Conservation (phyloP, 2,329 filamentous ascomycete species). For the Cercospora zeina region DNA sequence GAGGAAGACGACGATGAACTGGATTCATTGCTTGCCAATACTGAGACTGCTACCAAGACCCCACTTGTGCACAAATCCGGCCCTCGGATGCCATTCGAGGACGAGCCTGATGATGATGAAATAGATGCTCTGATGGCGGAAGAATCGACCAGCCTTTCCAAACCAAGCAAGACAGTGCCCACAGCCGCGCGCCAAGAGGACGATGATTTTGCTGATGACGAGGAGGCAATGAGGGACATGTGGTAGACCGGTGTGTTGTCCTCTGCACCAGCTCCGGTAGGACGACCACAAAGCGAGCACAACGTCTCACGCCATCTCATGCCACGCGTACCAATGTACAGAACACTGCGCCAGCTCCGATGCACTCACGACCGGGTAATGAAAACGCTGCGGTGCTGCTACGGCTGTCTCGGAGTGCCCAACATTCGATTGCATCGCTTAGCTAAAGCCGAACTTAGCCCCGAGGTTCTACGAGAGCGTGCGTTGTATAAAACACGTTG, state of each 20-base stretch:
- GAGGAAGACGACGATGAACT: slow-evolving; percentile 27
- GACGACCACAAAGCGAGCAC: background rate
- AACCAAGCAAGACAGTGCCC: background rate
- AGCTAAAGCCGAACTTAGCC: slow-evolving; percentile 1
- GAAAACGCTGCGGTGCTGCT: background rate
- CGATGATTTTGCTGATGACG: slow-evolving; percentile 60
- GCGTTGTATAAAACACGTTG: slow-evolving; percentile 23
- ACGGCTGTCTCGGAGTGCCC: background rate
- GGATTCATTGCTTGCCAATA: slow-evolving; percentile 11
- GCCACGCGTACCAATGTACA: background rate
- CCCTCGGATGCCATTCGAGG: slow-evolving; percentile 21
- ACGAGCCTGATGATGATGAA: slow-evolving; percentile 39
- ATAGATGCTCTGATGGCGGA: slow-evolving; percentile 58
- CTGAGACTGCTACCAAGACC: background rate
- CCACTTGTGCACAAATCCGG: slow-evolving; percentile 26
- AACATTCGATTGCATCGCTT: background rate
- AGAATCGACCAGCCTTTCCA: slow-evolving; percentile 35
- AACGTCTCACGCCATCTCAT: background rate
- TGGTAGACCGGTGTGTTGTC: slow-evolving; percentile 10
- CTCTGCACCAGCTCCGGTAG: background rate
- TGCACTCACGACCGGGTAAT: background rate
- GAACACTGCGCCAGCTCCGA: background rate
- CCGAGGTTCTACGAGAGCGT: slow-evolving; percentile 13
- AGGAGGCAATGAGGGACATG: slow-evolving; percentile 63
- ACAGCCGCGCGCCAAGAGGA: background rate